Percentiles rank a stretch among this genome's conserved stretches.
phyloP scores from a whole-genome alignment of 495 filamentous ascomycete species.

The Penicillium flavigenum region DNA sequence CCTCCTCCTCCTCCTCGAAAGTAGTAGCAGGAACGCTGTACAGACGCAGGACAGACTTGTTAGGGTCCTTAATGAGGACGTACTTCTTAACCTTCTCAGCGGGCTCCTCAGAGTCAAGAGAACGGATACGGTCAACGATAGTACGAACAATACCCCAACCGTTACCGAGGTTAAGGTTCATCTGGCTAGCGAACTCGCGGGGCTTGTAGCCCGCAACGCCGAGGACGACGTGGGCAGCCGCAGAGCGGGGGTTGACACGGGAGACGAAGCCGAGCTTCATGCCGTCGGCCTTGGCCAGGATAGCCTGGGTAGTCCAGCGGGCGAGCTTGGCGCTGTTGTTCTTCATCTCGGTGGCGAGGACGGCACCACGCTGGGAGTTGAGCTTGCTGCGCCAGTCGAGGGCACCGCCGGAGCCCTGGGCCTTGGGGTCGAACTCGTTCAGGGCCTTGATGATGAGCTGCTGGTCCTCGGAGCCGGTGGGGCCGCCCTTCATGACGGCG shows the following conservation, averaged over 20 bases:
- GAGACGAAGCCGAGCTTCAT: slow-evolving; percentile 99
- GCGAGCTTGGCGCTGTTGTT: slow-evolving; percentile 99
- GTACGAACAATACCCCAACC: slow-evolving; percentile 99
- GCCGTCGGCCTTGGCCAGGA: slow-evolving; percentile 89
- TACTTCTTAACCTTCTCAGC: slow-evolving; percentile 64
- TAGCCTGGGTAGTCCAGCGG: slow-evolving; percentile 92
- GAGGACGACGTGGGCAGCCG: slow-evolving; percentile 87
- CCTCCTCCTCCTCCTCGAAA: slow-evolving; percentile 81
- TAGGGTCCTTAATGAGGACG: slow-evolving; percentile 82
- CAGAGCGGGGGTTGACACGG: slow-evolving; percentile 83
- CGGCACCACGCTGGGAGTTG: slow-evolving; percentile 86
- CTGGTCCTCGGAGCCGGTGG: slow-evolving; percentile 82
- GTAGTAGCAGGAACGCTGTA: slow-evolving; percentile 87
- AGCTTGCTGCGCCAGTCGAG: slow-evolving; percentile 96
- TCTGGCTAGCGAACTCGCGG: slow-evolving; percentile 91
- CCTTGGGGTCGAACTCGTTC: slow-evolving; percentile 98
- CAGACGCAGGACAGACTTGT: slow-evolving; percentile 86
- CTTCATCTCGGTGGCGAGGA: slow-evolving; percentile 99
- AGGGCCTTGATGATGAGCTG: slow-evolving; percentile 90
- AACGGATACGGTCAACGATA: slow-evolving; percentile 79
- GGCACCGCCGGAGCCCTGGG: slow-evolving; percentile 88
- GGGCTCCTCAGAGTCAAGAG: slow-evolving; percentile 65
- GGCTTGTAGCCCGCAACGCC: slow-evolving; percentile 98
- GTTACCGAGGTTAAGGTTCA: slow-evolving; percentile 94
- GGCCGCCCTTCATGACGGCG: slow-evolving; percentile 86